phyloP scores from a whole-genome alignment of 805 yeast genomes.

The Ogataea dorogensis region DNA sequence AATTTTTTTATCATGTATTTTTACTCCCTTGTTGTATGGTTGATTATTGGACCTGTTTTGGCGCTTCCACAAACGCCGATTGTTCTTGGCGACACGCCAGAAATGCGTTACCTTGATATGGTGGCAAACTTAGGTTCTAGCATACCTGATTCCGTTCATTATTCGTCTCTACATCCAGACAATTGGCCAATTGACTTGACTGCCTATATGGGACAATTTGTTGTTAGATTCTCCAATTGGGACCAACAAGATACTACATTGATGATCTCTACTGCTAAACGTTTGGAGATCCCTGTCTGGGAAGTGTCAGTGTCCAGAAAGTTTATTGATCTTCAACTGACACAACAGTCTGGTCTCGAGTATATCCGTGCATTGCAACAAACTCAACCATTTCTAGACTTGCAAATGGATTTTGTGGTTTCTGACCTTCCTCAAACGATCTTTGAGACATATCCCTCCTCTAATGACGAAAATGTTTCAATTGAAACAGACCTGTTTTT shows the following conservation, averaged over 20 bases:
- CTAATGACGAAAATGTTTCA: slow-evolving; percentile 2
- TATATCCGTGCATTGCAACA: slow-evolving; percentile 18
- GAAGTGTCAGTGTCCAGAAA: slow-evolving; percentile 38
- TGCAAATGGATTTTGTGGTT: slow-evolving; percentile 44
- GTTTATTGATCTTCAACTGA: slow-evolving; percentile 47
- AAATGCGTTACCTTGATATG: neutral
- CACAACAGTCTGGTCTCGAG: slow-evolving; percentile 21
- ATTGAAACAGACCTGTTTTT: slow-evolving; percentile 56
- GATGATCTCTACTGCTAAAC: slow-evolving; percentile 24
- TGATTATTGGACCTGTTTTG: neutral
- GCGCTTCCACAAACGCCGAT: slow-evolving; percentile 8
- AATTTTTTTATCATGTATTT: slow-evolving; percentile 5
- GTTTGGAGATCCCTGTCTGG: slow-evolving; percentile 44
- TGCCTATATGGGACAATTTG: slow-evolving; percentile 42
- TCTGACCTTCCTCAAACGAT: slow-evolving; percentile 57
- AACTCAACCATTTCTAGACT: slow-evolving; percentile 12
- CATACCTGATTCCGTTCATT: slow-evolving; percentile 26
- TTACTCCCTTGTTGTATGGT: slow-evolving; percentile 1
- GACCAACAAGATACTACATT: slow-evolving; percentile 20
- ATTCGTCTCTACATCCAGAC: slow-evolving; percentile 27
- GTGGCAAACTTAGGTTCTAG: neutral
- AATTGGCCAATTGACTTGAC: slow-evolving; percentile 41
- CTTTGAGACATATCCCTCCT: slow-evolving; percentile 50
- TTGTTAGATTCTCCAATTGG: slow-evolving; percentile 41
- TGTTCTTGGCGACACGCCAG: neutral